phyloP scores from a whole-genome alignment of 768 basidiomycete genomes.

The Trametes coccinea region DNA sequence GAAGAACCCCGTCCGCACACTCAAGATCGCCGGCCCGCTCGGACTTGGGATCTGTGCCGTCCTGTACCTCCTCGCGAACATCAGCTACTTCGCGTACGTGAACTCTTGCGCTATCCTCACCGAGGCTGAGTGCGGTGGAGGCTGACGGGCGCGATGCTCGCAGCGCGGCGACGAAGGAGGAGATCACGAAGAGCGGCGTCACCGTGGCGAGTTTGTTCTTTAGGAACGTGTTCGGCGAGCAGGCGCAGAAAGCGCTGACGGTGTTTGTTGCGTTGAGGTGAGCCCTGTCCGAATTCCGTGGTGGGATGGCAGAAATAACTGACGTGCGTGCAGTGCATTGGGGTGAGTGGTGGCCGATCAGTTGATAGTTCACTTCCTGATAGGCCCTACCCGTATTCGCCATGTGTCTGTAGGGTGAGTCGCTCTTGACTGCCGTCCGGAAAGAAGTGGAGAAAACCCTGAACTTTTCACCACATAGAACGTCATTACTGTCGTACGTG shows the following conservation, averaged over 20 bases:
- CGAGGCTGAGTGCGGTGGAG: not conserved
- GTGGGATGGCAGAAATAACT: not conserved
- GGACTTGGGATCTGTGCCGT: slow-evolving; percentile 54
- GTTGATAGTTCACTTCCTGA: not conserved
- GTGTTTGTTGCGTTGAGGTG: slow-evolving; percentile 60
- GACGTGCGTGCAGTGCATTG: slow-evolving; percentile 34
- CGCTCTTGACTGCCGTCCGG: too few species aligned
- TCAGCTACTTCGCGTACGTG: slow-evolving; percentile 56
- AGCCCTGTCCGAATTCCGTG: not conserved
- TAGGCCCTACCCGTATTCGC: slow-evolving; percentile 38
- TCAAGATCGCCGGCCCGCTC: slow-evolving; percentile 62
- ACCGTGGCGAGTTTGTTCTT: slow-evolving; percentile 66
- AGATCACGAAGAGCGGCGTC: slow-evolving; percentile 49
- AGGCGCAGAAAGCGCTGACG: slow-evolving; percentile 55
- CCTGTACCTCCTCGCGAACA: slow-evolving; percentile 56
- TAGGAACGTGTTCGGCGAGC: slow-evolving; percentile 53
- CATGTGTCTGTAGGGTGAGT: slow-evolving; percentile 35
- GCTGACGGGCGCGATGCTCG: not conserved
- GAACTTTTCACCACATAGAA: slow-evolving; percentile 11
- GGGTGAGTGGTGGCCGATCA: slow-evolving; percentile 26
- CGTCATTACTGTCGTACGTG: slow-evolving; percentile 29
- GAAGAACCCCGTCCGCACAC: slow-evolving; percentile 56
- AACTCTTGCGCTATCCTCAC: slow-evolving; percentile 11
- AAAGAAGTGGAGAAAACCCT: not conserved
- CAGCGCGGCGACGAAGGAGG: slow-evolving; percentile 46